A percentile compares a stretch with the other conserved stretches of the same genome.
Evolutionary conservation across 2,329 filamentous ascomycete genomes (phyloP).

Genomic region (Venturia pyrina): DNA sequence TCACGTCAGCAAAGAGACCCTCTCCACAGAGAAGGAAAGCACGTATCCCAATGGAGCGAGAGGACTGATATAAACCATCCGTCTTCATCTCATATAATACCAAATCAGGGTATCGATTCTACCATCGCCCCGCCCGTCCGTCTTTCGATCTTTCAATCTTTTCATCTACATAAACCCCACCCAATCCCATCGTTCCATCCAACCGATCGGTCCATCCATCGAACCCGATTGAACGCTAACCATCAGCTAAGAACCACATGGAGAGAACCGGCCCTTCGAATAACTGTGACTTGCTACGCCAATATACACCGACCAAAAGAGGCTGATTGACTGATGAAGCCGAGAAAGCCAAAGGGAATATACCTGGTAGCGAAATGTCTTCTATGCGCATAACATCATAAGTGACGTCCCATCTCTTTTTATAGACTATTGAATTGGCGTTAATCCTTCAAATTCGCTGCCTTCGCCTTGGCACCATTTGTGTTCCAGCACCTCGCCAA

Average conservation of each 20-base stretch:
- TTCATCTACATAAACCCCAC: background rate
- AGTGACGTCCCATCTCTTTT: background rate
- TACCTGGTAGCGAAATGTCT: background rate
- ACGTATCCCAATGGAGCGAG: too few relatives aligned
- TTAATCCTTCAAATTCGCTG: background rate
- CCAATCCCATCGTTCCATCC: background rate
- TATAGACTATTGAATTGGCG: background rate
- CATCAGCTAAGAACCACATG: background rate
- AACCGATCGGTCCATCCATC: background rate
- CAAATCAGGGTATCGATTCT: constrained; percentile 2
- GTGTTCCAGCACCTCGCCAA: constrained; percentile 78
- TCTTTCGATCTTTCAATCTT: background rate
- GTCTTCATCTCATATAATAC: background rate
- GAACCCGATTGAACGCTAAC: background rate
- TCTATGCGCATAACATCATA: background rate
- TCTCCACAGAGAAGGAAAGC: too few relatives aligned
- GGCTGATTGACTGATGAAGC: background rate
- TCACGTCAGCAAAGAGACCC: too few relatives aligned
- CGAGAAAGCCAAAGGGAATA: background rate
- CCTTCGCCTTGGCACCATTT: constrained; percentile 54
- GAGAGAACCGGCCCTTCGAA: background rate
- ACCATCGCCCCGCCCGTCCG: background rate
- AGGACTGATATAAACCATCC: background rate
- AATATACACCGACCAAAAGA: background rate
- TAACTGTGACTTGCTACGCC: background rate